phyloP scores from a whole-genome alignment of 768 basidiomycete genomes.

The Fomitopsis serialis region DNA sequence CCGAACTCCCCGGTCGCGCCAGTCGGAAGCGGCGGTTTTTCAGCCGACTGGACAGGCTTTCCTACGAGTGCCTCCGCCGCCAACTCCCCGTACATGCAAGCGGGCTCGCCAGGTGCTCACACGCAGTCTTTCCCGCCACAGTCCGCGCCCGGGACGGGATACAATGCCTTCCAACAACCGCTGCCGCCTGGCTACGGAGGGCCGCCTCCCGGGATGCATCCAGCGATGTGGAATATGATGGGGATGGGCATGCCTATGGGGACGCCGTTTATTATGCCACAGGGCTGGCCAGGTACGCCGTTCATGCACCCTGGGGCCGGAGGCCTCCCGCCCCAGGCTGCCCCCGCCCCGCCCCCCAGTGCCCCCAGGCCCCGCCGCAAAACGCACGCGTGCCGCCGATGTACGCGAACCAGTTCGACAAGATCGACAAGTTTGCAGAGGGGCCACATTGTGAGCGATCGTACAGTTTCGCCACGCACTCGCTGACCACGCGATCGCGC shows the following conservation, averaged over 20 bases:
- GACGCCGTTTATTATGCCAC: conserved; percentile 3
- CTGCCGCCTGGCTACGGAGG: conserved; percentile 23
- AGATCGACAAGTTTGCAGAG: conserved; percentile 31
- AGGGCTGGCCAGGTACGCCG: conserved; percentile 15
- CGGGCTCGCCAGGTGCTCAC: conserved; percentile 5
- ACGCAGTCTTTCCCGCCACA: conserved; percentile 1
- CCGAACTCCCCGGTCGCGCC: conserved; percentile 11
- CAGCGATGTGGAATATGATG: conserved; percentile 4
- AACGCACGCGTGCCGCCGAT: background rate
- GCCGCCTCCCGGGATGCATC: conserved; percentile 5
- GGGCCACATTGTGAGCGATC: conserved; percentile 37
- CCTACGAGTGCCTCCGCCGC: conserved; percentile 5
- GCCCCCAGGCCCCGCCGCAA: conserved; percentile 8
- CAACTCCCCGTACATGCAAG: conserved; percentile 6
- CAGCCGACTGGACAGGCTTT: conserved; percentile 27
- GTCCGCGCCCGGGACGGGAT: conserved; percentile 18
- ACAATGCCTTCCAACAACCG: conserved; percentile 25
- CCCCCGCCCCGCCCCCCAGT: background rate
- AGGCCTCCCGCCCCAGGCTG: conserved; percentile 9
- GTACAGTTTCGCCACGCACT: conserved; percentile 6
- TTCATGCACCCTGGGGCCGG: conserved; percentile 1
- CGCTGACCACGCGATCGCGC: background rate
- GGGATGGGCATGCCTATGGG: conserved; percentile 4
- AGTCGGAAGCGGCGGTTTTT: conserved; percentile 17
- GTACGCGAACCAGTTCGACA: conserved; percentile 24